phyloP scores from a whole-genome alignment of 148 eudicot species.

The Fallopia convolvulus region DNA sequence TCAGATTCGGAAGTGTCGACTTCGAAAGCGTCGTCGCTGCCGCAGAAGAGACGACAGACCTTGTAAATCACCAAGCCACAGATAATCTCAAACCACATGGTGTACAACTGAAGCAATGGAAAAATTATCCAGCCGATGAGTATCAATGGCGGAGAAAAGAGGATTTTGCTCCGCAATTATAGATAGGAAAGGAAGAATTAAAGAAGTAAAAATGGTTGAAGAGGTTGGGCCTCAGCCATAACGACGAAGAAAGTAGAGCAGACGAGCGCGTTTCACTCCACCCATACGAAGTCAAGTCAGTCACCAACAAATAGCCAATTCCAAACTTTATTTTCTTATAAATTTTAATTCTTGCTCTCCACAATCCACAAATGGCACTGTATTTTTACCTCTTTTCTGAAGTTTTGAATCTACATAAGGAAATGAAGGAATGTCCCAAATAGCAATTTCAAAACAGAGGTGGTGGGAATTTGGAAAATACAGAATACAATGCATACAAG shows the following conservation, averaged over 20 bases:
- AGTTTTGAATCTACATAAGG: no score
- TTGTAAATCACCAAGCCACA: constrained; percentile 53
- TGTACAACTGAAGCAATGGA: not conserved
- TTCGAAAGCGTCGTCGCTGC: constrained; percentile 35
- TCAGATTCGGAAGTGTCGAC: constrained; percentile 44
- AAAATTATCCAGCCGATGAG: not conserved
- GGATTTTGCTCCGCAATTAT: not conserved
- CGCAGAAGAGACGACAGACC: constrained; percentile 39
- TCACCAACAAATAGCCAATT: not conserved
- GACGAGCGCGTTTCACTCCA: not conserved
- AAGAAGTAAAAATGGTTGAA: not conserved
- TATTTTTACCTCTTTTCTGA: not conserved
- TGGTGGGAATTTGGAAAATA: not conserved
- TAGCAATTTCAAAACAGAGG: not conserved
- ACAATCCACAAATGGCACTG: not conserved
- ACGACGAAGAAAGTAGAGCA: constrained; percentile 1
- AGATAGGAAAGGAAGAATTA: not conserved
- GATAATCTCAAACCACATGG: constrained; percentile 64
- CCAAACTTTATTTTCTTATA: not conserved
- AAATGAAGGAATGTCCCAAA: no score
- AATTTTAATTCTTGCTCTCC: not conserved
- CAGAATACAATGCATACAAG: not conserved
- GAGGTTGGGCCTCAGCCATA: not conserved
- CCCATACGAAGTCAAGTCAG: not conserved
- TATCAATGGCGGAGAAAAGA: not conserved